Evolutionary conservation across 345 rosid species (phyloP).

Genomic region (Populus pruinosa): DNA sequence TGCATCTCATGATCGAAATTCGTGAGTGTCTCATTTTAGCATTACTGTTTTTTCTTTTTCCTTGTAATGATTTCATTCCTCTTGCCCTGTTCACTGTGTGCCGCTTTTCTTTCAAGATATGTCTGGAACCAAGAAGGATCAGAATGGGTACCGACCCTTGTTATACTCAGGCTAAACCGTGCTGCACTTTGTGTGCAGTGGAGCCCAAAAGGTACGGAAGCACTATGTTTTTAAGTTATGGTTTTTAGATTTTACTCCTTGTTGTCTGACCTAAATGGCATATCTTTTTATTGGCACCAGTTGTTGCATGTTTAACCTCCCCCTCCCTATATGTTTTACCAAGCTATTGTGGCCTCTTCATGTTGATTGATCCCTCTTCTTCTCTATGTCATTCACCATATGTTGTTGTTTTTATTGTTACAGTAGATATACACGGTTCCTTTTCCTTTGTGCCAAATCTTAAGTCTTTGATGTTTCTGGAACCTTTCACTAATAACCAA

Average conservation of each 20-base stretch:
- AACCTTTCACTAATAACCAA: no score
- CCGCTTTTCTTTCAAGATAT: conserved; percentile 47
- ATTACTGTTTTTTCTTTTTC: neutral
- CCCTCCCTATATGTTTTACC: neutral
- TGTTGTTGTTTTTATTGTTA: no score
- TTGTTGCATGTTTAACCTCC: neutral
- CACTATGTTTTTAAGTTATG: neutral
- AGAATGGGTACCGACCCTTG: conserved; percentile 95
- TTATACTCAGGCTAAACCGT: conserved; percentile 93
- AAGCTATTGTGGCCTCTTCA: neutral
- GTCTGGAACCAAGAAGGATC: conserved; percentile 89
- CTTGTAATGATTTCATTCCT: neutral
- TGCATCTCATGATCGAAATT: conserved; percentile 92
- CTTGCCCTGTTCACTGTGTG: conserved; percentile 12
- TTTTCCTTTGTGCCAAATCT: no score
- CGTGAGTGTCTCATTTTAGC: conserved; percentile 53
- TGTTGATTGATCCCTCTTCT: neutral
- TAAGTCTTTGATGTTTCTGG: no score
- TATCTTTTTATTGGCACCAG: neutral
- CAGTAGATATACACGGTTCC: no score
- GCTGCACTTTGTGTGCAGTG: conserved; percentile 96
- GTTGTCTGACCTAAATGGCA: neutral
- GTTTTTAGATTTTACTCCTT: neutral
- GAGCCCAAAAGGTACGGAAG: conserved; percentile 80
- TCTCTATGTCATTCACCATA: no score